phyloP scores from a whole-genome alignment of 345 rosid genomes.

The Ricinus communis region DNA sequence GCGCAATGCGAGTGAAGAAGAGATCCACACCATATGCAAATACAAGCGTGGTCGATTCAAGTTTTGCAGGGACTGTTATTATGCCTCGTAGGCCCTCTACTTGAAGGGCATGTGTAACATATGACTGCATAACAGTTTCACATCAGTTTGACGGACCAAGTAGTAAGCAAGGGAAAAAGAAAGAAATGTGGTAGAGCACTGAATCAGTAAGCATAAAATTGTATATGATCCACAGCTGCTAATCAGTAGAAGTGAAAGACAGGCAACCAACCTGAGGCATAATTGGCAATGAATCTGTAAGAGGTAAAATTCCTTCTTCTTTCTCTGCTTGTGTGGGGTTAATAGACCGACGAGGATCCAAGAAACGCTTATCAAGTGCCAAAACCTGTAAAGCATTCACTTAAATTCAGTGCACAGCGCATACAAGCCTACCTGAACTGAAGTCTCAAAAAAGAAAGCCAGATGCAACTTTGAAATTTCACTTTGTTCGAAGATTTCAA shows the following conservation, averaged over 20 bases:
- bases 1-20: constrained; percentile 87
- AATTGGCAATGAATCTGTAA: constrained; percentile 86
- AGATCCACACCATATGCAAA: constrained; percentile 91
- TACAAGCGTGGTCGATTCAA: constrained; percentile 89
- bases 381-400: constrained; percentile 46
- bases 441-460: neutral
- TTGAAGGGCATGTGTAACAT: constrained; percentile 69
- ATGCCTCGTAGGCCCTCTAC: constrained; percentile 90
- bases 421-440: neutral
- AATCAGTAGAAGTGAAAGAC: neutral
- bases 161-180: neutral
- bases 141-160: neutral
- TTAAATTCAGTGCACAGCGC: constrained; percentile 6
- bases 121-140: constrained; percentile 54
- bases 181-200: neutral
- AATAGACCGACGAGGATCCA: constrained; percentile 89
- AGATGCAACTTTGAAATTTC: neutral
- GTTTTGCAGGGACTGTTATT: constrained; percentile 83
- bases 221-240: neutral
- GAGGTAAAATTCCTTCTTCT: constrained; percentile 95
- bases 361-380: constrained; percentile 86
- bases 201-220: neutral
- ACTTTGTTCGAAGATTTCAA: constrained; percentile 11
- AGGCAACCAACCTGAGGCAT: constrained; percentile 76
- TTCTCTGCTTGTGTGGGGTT: constrained; percentile 96